Evolutionary conservation across 2,329 filamentous ascomycete species (phyloP).

Genomic region (Coniochaeta sp.): DNA sequence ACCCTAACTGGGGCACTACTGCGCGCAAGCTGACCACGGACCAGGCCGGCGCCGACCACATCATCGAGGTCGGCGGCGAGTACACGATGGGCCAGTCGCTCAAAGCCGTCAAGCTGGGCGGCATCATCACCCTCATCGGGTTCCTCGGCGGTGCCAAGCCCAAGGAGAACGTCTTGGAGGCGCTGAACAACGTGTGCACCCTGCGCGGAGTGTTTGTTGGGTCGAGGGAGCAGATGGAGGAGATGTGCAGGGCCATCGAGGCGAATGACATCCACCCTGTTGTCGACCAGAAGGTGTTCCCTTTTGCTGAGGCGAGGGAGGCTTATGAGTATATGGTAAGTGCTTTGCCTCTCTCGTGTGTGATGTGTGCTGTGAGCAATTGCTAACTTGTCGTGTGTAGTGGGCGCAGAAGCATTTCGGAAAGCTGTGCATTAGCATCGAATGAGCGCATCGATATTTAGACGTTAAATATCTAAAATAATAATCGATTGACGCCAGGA

Average conservation of each 20-base stretch:
- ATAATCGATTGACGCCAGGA: background rate
- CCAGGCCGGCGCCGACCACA: conserved; percentile 39
- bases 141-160: conserved; percentile 33
- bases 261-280: conserved; percentile 33
- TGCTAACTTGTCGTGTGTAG: conserved; percentile 10
- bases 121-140: conserved; percentile 29
- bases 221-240: conserved; percentile 29
- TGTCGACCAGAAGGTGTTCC: conserved; percentile 27
- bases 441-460: conserved; percentile 12
- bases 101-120: conserved; percentile 21
- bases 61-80: conserved; percentile 49
- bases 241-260: conserved; percentile 34
- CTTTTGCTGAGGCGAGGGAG: conserved; percentile 26
- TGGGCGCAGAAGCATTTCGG: conserved; percentile 47
- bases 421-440: conserved; percentile 43
- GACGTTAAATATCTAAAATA: background rate
- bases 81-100: conserved; percentile 37
- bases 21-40: conserved; percentile 39
- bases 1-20: conserved; percentile 44
- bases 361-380: background rate
- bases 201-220: conserved; percentile 33
- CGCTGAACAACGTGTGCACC: conserved; percentile 29
- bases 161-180: conserved; percentile 44
- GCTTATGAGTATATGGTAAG: conserved; percentile 47
- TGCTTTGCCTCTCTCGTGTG: background rate